phyloP scores from a whole-genome alignment of 2,329 filamentous ascomycete species.

The Colletotrichum somersetense region DNA sequence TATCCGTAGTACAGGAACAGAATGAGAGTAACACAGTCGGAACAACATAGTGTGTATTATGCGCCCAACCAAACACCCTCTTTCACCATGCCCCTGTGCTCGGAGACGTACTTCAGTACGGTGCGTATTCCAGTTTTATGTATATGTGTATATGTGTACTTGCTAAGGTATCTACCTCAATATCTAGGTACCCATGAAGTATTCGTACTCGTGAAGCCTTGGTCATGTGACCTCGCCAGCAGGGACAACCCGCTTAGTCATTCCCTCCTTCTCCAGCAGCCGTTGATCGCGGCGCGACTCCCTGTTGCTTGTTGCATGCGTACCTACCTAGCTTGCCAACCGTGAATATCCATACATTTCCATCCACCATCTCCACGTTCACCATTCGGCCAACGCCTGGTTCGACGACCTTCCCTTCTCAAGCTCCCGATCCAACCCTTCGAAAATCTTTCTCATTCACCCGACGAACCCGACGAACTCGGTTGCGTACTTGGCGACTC shows the following conservation, averaged over 20 bases:
- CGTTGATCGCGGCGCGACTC: slow-evolving; percentile 3
- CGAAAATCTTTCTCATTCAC: neutral
- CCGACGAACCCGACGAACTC: neutral
- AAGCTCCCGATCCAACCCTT: neutral
- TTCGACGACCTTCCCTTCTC: neutral
- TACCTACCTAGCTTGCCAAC: neutral
- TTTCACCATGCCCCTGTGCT: too few relatives aligned
- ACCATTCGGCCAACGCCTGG: neutral
- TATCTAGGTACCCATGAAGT: too few relatives aligned
- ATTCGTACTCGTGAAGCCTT: too few relatives aligned
- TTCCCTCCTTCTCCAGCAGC: neutral
- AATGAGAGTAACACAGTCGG: too few relatives aligned
- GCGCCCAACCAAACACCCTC: too few relatives aligned
- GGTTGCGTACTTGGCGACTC: neutral
- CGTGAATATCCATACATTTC: neutral
- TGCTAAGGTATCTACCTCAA: too few relatives aligned
- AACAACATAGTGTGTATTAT: too few relatives aligned
- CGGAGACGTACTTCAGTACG: too few relatives aligned
- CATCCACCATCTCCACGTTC: neutral
- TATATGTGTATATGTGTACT: too few relatives aligned
- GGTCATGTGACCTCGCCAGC: slow-evolving; percentile 1
- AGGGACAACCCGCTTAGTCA: neutral
- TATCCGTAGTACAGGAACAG: too few relatives aligned
- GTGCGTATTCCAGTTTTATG: too few relatives aligned
- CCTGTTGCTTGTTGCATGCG: neutral